Base-by-base conservation (phyloP, 2,329 filamentous ascomycete species). In the Aspergillus sp. region DNA sequence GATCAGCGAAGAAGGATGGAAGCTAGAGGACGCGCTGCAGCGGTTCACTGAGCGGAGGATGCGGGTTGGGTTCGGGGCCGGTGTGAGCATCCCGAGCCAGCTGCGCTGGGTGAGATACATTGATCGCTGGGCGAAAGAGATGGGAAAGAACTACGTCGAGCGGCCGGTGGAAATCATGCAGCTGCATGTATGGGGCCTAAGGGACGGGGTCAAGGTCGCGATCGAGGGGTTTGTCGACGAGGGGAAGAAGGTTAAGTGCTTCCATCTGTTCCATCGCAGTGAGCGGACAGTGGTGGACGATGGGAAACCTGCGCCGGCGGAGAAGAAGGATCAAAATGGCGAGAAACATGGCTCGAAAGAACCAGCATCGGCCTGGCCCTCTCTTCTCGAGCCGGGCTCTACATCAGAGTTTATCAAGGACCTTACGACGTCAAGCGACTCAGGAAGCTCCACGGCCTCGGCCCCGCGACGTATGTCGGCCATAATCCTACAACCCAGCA, bases 11-110 rank as follows among this genome's bases (percentile, higher is more conserved):
- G 82, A 91, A 51, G 78, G 75, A 3, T 83, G 79, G 80, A 69
- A 65, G 17, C 60, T 70, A 25, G 67, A 74, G 31, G 75, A 81
- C 43, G 80, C 80, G 0, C 58, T 83, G 39, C 64, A 71, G 35
- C 63, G 75, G 12, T 84, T 84, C 50, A 98, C 91, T 0, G 78
- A 86, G 50, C 67, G 86, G 31, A 73, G 91, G 16, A 98, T 98
- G 91, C 69, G 86, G 30, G 82, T 83, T 2, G 79, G 80, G 12
- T 96, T 95, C 53, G 91, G 89, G 1, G 73, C 79, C 2, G 91
- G 91, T 3, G 81, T 98, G 15, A 91, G 83, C 20, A 98, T 98
- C 29, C 86, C 88, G 0, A 94, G 86, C 44, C 91, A 98, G 58
- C 60, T 93, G 38, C 73, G 91, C 7, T 95, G 84, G 74, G 71